Conservation (phyloP, 2,329 filamentous ascomycete species). For the Cordyceps sp. region DNA sequence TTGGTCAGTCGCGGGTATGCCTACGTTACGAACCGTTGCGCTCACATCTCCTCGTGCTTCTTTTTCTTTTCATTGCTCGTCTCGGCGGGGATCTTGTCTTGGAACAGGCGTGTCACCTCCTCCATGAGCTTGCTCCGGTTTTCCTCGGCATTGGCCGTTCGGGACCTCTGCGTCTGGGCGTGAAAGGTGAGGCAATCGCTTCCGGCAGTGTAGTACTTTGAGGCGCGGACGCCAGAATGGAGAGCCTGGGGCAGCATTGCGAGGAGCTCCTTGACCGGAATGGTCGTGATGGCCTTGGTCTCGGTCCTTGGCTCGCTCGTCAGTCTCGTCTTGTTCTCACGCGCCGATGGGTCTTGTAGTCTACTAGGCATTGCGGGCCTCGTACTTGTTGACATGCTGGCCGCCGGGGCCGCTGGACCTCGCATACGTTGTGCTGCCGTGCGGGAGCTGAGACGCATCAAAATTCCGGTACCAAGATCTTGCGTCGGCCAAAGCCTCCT, state of each 20-base stretch:
- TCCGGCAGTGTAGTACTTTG: conserved; percentile 34
- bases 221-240: conserved; percentile 27
- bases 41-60: conserved; percentile 31
- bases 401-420: conserved; percentile 45
- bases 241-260: conserved; percentile 28
- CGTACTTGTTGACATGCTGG: conserved; percentile 46
- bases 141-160: conserved; percentile 32
- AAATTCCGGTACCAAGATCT: conserved; percentile 33
- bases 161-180: conserved; percentile 35
- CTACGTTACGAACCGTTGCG: conserved; percentile 1
- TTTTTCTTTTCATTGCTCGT: conserved; percentile 27
- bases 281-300: conserved; percentile 39
- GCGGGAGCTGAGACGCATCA: conserved; percentile 24
- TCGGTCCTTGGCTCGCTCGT: conserved; percentile 33
- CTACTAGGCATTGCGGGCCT: no score
- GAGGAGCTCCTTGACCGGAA: conserved; percentile 29
- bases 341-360: no score
- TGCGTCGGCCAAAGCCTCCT: conserved; percentile 31
- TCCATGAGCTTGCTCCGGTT: conserved; percentile 32
- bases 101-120: conserved; percentile 31
- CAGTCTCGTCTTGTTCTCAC: no score
- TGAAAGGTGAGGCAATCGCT: conserved; percentile 37
- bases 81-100: conserved; percentile 26
- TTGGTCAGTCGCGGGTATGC: neutral
- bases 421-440: conserved; percentile 34